Evolutionary conservation across 768 basidiomycete species (phyloP), one percentile per base, ranked within the genome.

Genomic region (Pisolithus marmoratus): DNA sequence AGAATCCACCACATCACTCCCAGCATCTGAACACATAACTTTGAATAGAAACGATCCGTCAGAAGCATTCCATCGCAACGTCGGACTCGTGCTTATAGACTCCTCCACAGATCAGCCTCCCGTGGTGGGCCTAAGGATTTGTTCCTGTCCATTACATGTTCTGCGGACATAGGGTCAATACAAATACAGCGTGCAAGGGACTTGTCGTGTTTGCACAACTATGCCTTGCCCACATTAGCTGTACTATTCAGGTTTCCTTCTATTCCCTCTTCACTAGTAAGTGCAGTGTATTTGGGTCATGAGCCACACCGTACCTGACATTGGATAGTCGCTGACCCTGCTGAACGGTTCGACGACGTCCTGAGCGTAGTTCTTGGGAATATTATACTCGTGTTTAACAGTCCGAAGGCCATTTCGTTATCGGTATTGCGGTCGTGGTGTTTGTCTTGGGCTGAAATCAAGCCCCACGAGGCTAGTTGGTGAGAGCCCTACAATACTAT

Each of bases 221-320:
- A 76, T 54, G 78, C 82, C 4, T 67, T 87, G 26, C 72, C 75
- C 54, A 63, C 79, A 45, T 55, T 80, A 38, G 74, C 80, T 5
- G 72, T 73, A 47, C 68, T 86, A 49, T 74, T 84, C 57, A 68
- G 67, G n/a, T 74, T 78, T 53, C 66, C 19, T 56, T 85, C 52
- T 69, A 73, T 65, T 58, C 66, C 12, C 60, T 73, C 43, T 81
- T 86, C 58, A 52, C 74, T 14, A 64, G 85, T 87, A 58, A 38
- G 80, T 71, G 20, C 46, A 14, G 23, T 19, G 20, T 5, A n/a
- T 22, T 27, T 24, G 12, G 22, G 31, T 38, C 15, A 17, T 42
- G 29, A 22, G 37, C 24, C 41, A 27, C 54, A 37, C 24, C 41
- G 27, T 54, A 40, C 57, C 36, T 42, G 23, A 51, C 44, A 56